phyloP scores from a whole-genome alignment of 495 filamentous ascomycete species.

The Penicillium cataractarum region DNA sequence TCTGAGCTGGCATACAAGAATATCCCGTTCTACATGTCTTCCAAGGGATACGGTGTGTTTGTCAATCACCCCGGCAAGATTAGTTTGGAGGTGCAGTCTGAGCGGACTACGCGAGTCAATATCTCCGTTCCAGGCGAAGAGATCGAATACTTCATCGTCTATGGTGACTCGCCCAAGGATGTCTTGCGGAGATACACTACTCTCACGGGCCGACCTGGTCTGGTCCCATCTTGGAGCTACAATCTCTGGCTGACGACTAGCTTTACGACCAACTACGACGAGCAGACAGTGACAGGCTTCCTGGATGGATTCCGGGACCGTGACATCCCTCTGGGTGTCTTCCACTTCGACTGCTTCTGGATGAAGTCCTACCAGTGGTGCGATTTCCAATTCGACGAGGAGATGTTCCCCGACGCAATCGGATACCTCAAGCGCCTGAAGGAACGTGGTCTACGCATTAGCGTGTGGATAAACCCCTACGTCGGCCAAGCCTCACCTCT shows the following conservation, averaged over 20 bases:
- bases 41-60: constrained; percentile 71
- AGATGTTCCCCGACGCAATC: constrained; percentile 70
- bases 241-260: constrained; percentile 72
- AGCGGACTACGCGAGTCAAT: constrained; percentile 66
- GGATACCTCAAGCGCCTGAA: constrained; percentile 66
- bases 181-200: constrained; percentile 64
- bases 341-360: constrained; percentile 76
- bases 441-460: constrained; percentile 62
- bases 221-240: constrained; percentile 70
- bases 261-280: constrained; percentile 73
- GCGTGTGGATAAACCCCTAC: constrained; percentile 76
- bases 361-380: constrained; percentile 70
- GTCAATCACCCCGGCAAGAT: constrained; percentile 63
- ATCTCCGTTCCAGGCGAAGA: constrained; percentile 64
- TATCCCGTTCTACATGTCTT: constrained; percentile 70
- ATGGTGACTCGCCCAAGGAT: constrained; percentile 69
- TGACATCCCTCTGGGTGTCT: constrained; percentile 67
- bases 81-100: constrained; percentile 68
- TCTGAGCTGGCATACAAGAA: constrained; percentile 77
- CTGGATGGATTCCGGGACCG: constrained; percentile 68
- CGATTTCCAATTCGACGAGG: constrained; percentile 69
- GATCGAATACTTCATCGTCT: constrained; percentile 64
- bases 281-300: constrained; percentile 66
- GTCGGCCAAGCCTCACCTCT: constrained; percentile 67
- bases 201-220: constrained; percentile 61